Evolutionary conservation across 2,329 filamentous ascomycete genomes (phyloP), one percentile per base, ranked within the genome.

Genomic region (Botrytis fragariae): DNA sequence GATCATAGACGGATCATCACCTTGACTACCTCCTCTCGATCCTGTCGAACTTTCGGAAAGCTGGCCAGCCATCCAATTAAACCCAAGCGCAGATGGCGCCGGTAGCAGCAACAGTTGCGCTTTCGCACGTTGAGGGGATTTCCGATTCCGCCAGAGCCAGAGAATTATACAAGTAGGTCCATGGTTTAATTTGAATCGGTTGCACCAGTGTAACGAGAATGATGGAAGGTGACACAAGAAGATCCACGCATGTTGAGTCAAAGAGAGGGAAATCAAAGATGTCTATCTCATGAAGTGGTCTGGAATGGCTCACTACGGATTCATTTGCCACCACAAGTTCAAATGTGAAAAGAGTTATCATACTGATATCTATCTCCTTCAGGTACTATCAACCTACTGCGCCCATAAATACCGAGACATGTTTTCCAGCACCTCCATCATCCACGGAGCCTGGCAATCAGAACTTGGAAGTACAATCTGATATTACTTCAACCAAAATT

Each of bases 81-180:
- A 22, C 32, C 14, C 25, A 29, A 64, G 74, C 60, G 65, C 69
- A 62, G 51, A 80, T 80, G 78, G 78, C 77, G 42, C 78, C 78
- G 29, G 64, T 79, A 32, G 77, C 71, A 65, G 59, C 75, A 29
- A 76, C 78, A 35, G 57, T 79, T 32, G 71, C 72, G 12, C 48
- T 79, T 63, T 80, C 79, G 61, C 78, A 80, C 75, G 54, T 77
- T 22, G 79, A 78, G 25, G 78, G 78, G 0, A 72, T 81, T 5
- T 79, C 80, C 0, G 80, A 81, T 64, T 75, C 74, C 72, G 77
- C 78, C 4, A 76, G 80, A 69, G 79, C 79, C 29, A 76, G 80
- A 75, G 80, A 81, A 74, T 54, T 81, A 57, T 81, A 81, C 77
- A 81, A 81, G 80, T 81, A 76, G 25, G 79, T 77, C 3, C 37